Percentiles rank a stretch among this genome's conserved stretches.
Conservation (phyloP, 768 basidiomycete species). For the Saitozyma sp. region DNA sequence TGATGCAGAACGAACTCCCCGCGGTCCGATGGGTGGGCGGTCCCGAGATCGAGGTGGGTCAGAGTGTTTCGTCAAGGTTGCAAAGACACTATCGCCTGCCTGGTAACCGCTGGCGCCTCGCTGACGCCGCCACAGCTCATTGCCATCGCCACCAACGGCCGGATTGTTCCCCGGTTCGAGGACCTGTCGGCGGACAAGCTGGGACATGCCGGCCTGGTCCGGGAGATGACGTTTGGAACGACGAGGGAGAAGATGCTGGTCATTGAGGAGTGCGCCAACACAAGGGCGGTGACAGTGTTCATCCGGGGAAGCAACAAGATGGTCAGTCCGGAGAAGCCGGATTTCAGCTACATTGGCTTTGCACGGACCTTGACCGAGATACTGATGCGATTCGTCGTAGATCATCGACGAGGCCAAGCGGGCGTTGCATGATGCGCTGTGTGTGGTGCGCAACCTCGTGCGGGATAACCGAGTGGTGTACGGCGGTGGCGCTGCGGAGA, state of each 20-base stretch:
- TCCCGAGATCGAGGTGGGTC: slow-evolving; percentile 89
- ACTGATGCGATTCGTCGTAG: slow-evolving; percentile 55
- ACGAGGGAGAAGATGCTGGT: slow-evolving; percentile 99
- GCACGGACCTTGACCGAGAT: not conserved
- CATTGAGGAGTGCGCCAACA: slow-evolving; percentile 97
- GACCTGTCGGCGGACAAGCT: slow-evolving; percentile 89
- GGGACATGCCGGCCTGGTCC: slow-evolving; percentile 87
- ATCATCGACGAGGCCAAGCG: slow-evolving; percentile 99
- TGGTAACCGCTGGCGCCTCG: not conserved
- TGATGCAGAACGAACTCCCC: slow-evolving; percentile 97
- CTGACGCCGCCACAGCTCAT: slow-evolving; percentile 66
- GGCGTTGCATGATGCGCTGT: slow-evolving; percentile 94
- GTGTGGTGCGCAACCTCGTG: slow-evolving; percentile 92
- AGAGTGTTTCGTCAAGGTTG: not conserved
- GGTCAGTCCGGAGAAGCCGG: slow-evolving; percentile 57
- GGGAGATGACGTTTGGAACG: slow-evolving; percentile 93
- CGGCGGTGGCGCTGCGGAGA: slow-evolving; percentile 97
- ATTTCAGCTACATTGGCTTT: not conserved
- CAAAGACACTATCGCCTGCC: too few species aligned
- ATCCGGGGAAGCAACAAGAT: slow-evolving; percentile 98
- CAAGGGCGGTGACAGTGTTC: slow-evolving; percentile 93
- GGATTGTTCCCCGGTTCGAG: slow-evolving; percentile 97
- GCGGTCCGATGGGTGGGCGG: slow-evolving; percentile 99
- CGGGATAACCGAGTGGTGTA: slow-evolving; percentile 96
- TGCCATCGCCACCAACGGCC: slow-evolving; percentile 95